Percentiles rank a stretch among this genome's conserved stretches.
Evolutionary conservation across 2,329 filamentous ascomycete species (phyloP).

Genomic region (Calonectria leucothoes): DNA sequence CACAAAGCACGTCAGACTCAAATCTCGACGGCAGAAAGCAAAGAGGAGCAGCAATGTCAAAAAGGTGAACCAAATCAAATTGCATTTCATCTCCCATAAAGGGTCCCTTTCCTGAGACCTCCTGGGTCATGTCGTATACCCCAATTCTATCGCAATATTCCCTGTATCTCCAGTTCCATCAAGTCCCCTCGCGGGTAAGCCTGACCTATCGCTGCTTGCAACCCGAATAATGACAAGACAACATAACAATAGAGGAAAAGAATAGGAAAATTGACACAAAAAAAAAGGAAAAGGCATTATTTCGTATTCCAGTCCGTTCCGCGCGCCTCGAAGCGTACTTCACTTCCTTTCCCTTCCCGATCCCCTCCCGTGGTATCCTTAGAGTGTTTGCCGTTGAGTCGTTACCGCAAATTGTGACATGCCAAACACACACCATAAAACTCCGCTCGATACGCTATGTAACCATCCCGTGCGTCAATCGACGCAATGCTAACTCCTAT

Average conservation of each 20-base stretch:
- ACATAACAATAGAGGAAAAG: not conserved
- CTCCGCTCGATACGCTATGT: slow-evolving; percentile 26
- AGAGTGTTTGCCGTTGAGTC: slow-evolving; percentile 23
- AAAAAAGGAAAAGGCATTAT: not conserved
- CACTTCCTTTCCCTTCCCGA: slow-evolving; percentile 1
- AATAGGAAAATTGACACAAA: not conserved
- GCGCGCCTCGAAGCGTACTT: not conserved
- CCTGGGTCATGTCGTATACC: slow-evolving; percentile 11
- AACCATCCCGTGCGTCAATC: slow-evolving; percentile 19
- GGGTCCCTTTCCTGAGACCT: slow-evolving; percentile 11
- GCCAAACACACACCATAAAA: slow-evolving; percentile 23
- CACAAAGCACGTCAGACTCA: not conserved
- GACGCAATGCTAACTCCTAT: slow-evolving; percentile 22
- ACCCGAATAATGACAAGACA: slow-evolving; percentile 7
- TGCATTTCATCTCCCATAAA: not conserved
- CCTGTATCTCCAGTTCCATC: not conserved
- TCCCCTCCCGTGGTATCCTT: slow-evolving; percentile 20
- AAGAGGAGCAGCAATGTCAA: not conserved
- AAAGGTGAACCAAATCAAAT: not conserved
- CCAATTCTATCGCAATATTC: slow-evolving; percentile 18
- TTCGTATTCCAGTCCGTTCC: not conserved
- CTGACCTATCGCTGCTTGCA: slow-evolving; percentile 10
- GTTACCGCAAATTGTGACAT: slow-evolving; percentile 23
- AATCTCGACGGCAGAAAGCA: not conserved
- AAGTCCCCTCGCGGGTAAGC: slow-evolving; percentile 1